Percentiles rank a stretch among this genome's conserved stretches.
phyloP scores from a whole-genome alignment of 2,329 filamentous ascomycete species.

The Colletotrichum gloeosporioides region DNA sequence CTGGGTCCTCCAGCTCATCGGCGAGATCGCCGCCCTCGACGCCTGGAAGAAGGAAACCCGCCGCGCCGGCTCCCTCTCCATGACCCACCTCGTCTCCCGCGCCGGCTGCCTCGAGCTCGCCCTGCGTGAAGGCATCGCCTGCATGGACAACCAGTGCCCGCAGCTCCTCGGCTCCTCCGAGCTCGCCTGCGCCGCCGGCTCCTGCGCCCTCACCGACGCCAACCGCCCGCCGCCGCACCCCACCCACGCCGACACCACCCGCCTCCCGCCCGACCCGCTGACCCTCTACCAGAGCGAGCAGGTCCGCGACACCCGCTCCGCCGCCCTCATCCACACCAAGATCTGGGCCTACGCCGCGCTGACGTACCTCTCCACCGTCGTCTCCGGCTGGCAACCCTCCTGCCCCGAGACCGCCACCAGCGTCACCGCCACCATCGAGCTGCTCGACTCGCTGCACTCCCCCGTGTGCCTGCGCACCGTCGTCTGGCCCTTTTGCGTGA shows the following conservation, averaged over 20 bases:
- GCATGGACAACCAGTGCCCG: constrained; percentile 19
- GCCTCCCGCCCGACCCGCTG: constrained; percentile 5
- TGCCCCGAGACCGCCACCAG: constrained; percentile 43
- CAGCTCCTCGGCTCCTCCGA: constrained; percentile 20
- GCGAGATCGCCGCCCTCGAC: constrained; percentile 57
- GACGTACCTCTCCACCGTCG: constrained; percentile 53
- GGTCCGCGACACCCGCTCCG: background rate
- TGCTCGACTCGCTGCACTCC: constrained; percentile 38
- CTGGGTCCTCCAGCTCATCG: constrained; percentile 60
- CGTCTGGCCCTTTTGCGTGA: constrained; percentile 48
- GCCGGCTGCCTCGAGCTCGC: constrained; percentile 18
- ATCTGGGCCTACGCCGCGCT: constrained; percentile 56
- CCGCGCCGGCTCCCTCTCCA: constrained; percentile 46
- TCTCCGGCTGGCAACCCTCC: constrained; percentile 56
- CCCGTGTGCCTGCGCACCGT: constrained; percentile 42
- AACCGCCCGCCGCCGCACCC: constrained; percentile 27
- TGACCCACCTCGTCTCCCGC: constrained; percentile 45
- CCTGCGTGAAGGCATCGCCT: constrained; percentile 23
- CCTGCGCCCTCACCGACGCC: background rate
- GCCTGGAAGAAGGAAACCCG: constrained; percentile 59
- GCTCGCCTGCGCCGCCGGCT: background rate
- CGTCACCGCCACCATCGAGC: constrained; percentile 32
- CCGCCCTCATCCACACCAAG: constrained; percentile 27
- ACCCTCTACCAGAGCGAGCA: constrained; percentile 11
- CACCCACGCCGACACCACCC: constrained; percentile 20